Evolutionary conservation across 1,284 basidiomycete genomes (phyloP).

Genomic region (Boletus hoseneyae): DNA sequence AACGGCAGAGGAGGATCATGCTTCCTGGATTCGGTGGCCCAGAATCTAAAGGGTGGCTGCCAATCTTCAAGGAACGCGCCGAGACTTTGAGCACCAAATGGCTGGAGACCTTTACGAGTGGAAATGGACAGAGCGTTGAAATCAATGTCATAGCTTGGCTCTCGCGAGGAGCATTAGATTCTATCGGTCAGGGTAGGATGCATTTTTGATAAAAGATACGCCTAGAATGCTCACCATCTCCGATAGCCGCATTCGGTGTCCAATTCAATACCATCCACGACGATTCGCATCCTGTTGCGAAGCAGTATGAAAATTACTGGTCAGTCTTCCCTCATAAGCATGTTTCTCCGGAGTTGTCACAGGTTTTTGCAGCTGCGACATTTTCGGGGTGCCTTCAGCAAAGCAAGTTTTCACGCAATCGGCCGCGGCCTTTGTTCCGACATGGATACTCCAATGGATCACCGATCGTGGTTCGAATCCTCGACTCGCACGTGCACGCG

Average conservation of each 20-base stretch:
- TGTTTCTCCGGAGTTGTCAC: neutral
- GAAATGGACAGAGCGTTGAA: too few species aligned
- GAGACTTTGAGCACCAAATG: neutral
- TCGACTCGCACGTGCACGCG: conserved; percentile 36
- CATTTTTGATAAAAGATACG: neutral
- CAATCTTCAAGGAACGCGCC: neutral
- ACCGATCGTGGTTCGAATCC: conserved; percentile 35
- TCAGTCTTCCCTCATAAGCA: too few species aligned
- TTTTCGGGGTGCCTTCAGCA: conserved; percentile 26
- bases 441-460: conserved; percentile 36
- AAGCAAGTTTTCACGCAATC: conserved; percentile 21
- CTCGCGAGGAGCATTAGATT: neutral
- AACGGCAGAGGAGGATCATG: neutral
- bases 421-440: conserved; percentile 20
- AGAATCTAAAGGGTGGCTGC: neutral
- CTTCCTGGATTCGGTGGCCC: neutral
- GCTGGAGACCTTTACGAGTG: neutral
- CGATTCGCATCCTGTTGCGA: conserved; percentile 38
- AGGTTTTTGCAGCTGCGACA: conserved; percentile 12
- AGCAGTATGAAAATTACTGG: conserved; percentile 4
- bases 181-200: neutral
- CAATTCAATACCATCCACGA: conserved; percentile 35
- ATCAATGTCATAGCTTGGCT: neutral
- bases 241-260: conserved; percentile 41
- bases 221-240: neutral